These are phyloP conservation scores for Entamoeba histolytica DNA, from an alignment of 208 protist species.

Conservation along the genomic window DNA sequence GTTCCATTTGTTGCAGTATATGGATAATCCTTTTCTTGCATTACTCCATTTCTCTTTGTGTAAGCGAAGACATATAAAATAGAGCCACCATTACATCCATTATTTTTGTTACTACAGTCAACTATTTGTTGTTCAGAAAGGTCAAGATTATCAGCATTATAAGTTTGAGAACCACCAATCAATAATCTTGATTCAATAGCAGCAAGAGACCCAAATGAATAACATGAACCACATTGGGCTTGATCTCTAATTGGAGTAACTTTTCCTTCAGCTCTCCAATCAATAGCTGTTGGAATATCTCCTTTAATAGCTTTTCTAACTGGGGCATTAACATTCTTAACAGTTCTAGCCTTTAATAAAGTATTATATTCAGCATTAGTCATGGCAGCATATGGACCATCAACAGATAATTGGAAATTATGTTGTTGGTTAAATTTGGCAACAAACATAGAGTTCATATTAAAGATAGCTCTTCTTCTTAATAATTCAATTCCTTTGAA, in stretches of 20 bases:
- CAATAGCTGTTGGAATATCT: not conserved
- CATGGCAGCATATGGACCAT: not conserved
- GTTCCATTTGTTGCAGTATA: not conserved
- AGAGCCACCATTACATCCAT: not conserved
- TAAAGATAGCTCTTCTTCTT: not conserved
- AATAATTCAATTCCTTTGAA: not conserved
- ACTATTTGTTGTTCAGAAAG: not conserved
- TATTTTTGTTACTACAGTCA: not conserved
- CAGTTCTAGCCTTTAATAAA: not conserved
- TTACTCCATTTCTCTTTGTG: not conserved
- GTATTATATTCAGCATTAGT: not conserved
- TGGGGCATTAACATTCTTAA: not conserved
- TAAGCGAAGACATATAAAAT: not conserved
- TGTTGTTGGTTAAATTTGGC: not conserved
- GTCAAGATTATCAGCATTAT: not conserved
- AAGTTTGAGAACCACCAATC: not conserved
- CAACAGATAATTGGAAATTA: not conserved
- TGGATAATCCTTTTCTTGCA: not conserved
- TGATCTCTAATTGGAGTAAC: not conserved
- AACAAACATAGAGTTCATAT: not conserved
- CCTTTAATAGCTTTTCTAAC: not conserved
- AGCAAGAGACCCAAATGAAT: not conserved
- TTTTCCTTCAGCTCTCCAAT: not conserved
- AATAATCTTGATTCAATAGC: not conserved
- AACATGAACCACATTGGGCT: slow-evolving; percentile 2